Evolutionary conservation across 768 basidiomycete species (phyloP), one percentile per base, ranked within the genome.

Genomic region (Naganishia vaughanmartiniae): DNA sequence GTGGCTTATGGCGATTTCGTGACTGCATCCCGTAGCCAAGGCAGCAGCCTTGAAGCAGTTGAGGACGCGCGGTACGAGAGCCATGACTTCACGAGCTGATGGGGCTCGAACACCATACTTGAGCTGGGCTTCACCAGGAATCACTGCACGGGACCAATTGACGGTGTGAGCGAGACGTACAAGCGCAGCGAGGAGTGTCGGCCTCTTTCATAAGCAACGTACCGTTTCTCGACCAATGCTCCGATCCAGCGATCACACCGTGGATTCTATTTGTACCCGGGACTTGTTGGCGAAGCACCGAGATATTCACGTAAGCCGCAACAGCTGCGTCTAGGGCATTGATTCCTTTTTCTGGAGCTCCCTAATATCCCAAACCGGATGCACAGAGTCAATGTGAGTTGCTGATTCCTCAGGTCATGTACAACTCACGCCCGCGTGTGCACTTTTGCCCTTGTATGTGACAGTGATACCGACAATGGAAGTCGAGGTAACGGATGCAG

Each of bases 391-490:
- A 42, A 24, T 21, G 21, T 33, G 21, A 1, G 9, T 19, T 33
- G 28, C n/a, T 66, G 24, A 54, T 1, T 4, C 33, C 26, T 24
- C 53, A 66, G 65, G 17, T 17, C 42, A 46, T 15, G 39, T n/a
- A 7, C 0, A 0, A 73, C 75, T 76, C 9, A 76, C 76, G 0
- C 76, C 77, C 0, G 77, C 77, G 72, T 78, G 77, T 0, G 77
- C 77, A 15, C 75, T 74, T 54, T 67, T 70, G 4, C 75, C 76
- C 34, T 57, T 66, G 60, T 74, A 76, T 26, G 74, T 73, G 60
- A 74, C 72, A 5, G 70, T 72, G 65, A 78, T 75, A 3, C 75
- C 76, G 4, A 75, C 70, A 42, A 70, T 66, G 51, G 45, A 60
- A 26, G 58, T 70, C 24, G 57, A 60, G 31, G 39, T 63, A 11